Conservation (phyloP, 768 basidiomycete genomes). For the Butyriboletus loyo region DNA sequence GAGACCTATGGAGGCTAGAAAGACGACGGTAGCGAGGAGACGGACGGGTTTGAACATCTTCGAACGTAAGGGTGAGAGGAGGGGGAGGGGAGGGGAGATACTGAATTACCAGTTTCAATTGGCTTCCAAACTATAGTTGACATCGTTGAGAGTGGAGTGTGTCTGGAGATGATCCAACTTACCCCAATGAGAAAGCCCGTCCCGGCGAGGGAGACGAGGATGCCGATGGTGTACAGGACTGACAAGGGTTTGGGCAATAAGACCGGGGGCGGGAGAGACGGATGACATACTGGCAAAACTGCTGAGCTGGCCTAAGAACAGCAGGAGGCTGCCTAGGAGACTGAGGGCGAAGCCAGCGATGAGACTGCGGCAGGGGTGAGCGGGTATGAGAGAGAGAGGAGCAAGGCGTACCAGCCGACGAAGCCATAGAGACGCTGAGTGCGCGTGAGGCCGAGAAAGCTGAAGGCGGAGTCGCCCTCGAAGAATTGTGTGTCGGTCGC, state of each 20-base stretch:
- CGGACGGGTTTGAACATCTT: slow-evolving; percentile 97
- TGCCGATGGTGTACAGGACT: slow-evolving; percentile 85
- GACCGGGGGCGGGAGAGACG: neutral
- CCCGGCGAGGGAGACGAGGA: slow-evolving; percentile 76
- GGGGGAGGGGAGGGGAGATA: neutral
- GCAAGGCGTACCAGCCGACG: slow-evolving; percentile 60
- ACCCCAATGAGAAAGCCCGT: slow-evolving; percentile 92
- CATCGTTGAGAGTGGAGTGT: slow-evolving; percentile 1
- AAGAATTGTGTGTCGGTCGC: slow-evolving; percentile 81
- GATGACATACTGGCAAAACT: slow-evolving; percentile 69
- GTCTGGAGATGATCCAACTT: slow-evolving; percentile 31
- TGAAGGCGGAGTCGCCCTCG: slow-evolving; percentile 88
- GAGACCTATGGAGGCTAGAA: slow-evolving; percentile 75
- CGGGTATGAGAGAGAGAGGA: neutral
- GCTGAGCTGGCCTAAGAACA: slow-evolving; percentile 66
- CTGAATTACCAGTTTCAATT: slow-evolving; percentile 68
- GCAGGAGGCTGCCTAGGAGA: slow-evolving; percentile 70
- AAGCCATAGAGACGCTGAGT: slow-evolving; percentile 87
- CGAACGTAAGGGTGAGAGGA: neutral
- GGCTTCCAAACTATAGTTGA: slow-evolving; percentile 61
- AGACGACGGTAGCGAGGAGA: slow-evolving; percentile 72
- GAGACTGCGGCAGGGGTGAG: slow-evolving; percentile 44
- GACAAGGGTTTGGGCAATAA: slow-evolving; percentile 3
- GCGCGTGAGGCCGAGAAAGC: slow-evolving; percentile 70
- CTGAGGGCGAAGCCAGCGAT: slow-evolving; percentile 76